Conservation (phyloP, 805 yeast genomes). For the Nematodospora valgi region DNA sequence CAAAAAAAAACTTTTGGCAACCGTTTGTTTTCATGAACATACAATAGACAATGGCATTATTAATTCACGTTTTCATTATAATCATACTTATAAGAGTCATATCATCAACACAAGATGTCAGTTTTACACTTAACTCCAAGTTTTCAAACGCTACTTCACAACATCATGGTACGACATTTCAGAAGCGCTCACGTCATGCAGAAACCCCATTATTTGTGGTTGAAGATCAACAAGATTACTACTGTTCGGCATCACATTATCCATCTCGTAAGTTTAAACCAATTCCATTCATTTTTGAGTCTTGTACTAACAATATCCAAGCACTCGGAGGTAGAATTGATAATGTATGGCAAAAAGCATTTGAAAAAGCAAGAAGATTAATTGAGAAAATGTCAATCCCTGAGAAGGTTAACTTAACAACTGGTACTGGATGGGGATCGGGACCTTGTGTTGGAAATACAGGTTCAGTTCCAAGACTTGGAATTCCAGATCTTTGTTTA, state of each 20-base stretch:
- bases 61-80: background rate
- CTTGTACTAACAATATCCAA: conserved; percentile 11
- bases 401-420: conserved; percentile 60
- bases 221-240: conserved; percentile 26
- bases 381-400: conserved; percentile 54
- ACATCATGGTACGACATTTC: conserved; percentile 1
- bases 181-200: conserved; percentile 28
- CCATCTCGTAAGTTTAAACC: conserved; percentile 43
- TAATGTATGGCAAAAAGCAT: conserved; percentile 56
- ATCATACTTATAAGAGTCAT: background rate
- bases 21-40: too few relatives aligned
- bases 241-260: conserved; percentile 27
- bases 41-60: too few relatives aligned
- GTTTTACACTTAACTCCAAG: conserved; percentile 8
- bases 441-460: conserved; percentile 64
- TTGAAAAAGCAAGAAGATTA: conserved; percentile 49
- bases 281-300: background rate
- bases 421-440: conserved; percentile 63
- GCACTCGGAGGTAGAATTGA: conserved; percentile 47
- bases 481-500: conserved; percentile 52
- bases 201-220: conserved; percentile 25
- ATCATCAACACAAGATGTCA: conserved; percentile 3
- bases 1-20: background rate
- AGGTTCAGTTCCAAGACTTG: conserved; percentile 53
- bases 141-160: conserved; percentile 5